Base-by-base conservation (phyloP, 1,139 yeast species). In the Saccharomyces hybrid region DNA sequence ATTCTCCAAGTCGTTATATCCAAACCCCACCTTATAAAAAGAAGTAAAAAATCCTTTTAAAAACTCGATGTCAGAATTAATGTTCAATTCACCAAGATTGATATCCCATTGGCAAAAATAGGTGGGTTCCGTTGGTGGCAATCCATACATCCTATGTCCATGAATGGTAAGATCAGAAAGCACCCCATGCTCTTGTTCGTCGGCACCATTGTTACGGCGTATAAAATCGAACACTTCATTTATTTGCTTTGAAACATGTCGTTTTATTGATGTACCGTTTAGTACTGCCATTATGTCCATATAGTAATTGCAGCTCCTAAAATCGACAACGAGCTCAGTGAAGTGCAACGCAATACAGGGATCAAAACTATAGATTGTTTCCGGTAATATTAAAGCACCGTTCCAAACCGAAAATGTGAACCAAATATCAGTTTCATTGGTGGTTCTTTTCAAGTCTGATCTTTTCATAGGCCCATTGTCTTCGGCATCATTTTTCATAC, bases 101-200 rank as follows among this genome's bases (percentile, higher is more conserved):
- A 91, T 81, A 60, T 87, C 91, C 98, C 98, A 93, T 59, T 88
- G 85, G 66, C 97, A 90, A 60, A 81, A 83, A 66, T 88, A 93
- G 0, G 97, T 88, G 1, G 93, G 88, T 66, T 88, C 96, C 2
- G 78, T 75, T 0, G 97, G 97, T 0, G 97, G 97, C 1, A 89
- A 69, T 0, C 99, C 98, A 75, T 90, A 89, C 83, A 90, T 82
- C 65, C 98, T 78, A 67, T 91, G 96, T 0, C 96, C 93, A 69
- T 87, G 96, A 14, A 88, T 77, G 4, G 78, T 66, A 26, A 90
- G 66, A 24, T 61, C 62, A 2, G 69, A 60, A 9, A 69, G 50
- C 8, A 53, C 50, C 0, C 90, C 89, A 51, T 60, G 60, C 24
- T 56, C 49, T 14, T 54, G 42, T n/a, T 55, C 51, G 38, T 53